A percentile compares a stretch with the other conserved stretches of the same genome.
Evolutionary conservation across 2,329 filamentous ascomycete species (phyloP).

Genomic region (Microsporum canis): DNA sequence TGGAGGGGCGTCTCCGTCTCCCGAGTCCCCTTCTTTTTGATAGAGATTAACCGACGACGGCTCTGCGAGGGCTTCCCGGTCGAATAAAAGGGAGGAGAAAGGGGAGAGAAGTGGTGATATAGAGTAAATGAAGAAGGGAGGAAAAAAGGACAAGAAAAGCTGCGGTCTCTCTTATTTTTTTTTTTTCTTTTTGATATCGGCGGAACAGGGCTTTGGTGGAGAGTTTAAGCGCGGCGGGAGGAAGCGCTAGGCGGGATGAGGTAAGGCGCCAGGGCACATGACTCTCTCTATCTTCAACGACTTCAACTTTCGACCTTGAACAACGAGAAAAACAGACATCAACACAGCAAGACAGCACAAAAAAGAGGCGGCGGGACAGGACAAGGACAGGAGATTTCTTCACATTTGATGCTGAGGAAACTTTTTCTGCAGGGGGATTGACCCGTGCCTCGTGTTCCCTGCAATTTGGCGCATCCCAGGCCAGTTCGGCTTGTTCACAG

Average conservation of each 20-base stretch:
- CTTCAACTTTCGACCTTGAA: neutral
- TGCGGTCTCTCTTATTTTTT: neutral
- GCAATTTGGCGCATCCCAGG: neutral
- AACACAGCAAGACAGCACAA: neutral
- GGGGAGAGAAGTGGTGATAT: neutral
- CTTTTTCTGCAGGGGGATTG: neutral
- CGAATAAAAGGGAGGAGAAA: neutral
- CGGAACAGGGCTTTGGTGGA: neutral
- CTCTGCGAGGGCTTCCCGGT: neutral
- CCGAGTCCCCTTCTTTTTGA: neutral
- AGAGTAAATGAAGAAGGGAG: neutral
- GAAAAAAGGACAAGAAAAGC: neutral
- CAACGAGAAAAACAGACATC: neutral
- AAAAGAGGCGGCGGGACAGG: neutral
- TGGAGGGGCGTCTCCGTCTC: neutral
- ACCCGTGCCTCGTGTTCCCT: neutral
- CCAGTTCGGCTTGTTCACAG: neutral
- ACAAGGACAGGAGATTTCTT: neutral
- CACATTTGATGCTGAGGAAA: neutral
- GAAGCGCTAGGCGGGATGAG: constrained; percentile 7
- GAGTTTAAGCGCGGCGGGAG: constrained; percentile 3
- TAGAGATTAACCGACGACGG: neutral
- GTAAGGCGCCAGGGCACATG: constrained; percentile 4
- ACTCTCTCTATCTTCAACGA: neutral
- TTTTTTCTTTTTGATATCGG: constrained; percentile 2